phyloP scores from a whole-genome alignment of 768 basidiomycete species.

The Tulasnella sp. region DNA sequence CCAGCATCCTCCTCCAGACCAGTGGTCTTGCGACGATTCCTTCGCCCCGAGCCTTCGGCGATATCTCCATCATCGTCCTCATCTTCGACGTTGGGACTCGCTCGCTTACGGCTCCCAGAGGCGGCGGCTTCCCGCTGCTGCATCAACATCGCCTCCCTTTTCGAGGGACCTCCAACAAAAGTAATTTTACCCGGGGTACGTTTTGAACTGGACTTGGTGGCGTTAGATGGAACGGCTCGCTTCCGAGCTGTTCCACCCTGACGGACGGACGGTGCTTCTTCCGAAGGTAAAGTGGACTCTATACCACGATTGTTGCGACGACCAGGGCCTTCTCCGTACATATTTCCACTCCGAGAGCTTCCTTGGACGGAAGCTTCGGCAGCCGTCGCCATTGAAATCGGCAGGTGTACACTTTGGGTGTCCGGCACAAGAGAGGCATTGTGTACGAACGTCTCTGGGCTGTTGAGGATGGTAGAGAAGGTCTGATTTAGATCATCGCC shows the following conservation, averaged over 20 bases:
- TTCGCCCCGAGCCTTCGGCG: conserved; percentile 1
- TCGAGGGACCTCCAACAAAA: conserved; percentile 2
- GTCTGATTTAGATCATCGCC: neutral
- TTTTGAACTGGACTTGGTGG: neutral
- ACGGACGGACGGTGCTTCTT: neutral
- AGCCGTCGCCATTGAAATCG: neutral
- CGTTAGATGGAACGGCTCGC: neutral
- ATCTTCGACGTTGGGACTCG: neutral
- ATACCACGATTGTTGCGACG: neutral
- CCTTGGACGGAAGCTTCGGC: neutral
- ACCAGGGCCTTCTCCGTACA: neutral
- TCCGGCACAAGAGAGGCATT: neutral
- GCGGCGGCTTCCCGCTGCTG: neutral
- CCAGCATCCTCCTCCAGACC: neutral
- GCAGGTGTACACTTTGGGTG: neutral
- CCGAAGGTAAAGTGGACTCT: neutral
- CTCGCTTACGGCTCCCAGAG: conserved; percentile 1
- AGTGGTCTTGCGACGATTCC: neutral
- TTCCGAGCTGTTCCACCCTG: neutral
- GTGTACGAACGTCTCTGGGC: neutral
- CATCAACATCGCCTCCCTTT: neutral
- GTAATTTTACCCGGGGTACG: neutral
- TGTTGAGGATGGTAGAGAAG: neutral
- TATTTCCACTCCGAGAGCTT: neutral
- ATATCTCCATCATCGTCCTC: neutral